phyloP scores from a whole-genome alignment of 2,329 filamentous ascomycete genomes.

The Achaetomium macrosporum region DNA sequence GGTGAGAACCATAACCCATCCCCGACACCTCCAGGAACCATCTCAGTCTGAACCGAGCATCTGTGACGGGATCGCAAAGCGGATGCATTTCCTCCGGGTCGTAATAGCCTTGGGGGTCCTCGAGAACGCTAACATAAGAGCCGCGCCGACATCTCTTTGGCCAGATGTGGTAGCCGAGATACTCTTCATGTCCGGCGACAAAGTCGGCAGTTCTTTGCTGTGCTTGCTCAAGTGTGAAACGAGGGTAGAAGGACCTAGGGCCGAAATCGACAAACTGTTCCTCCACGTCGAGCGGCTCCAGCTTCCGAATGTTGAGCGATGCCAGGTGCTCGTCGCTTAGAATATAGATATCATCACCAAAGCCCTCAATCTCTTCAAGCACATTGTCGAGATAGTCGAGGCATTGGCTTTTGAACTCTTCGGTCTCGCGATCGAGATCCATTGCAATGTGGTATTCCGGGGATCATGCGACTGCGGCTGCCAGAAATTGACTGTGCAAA shows the following conservation, averaged over 20 bases:
- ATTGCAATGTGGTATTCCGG: not conserved
- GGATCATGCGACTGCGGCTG: no score
- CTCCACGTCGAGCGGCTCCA: conserved; percentile 1
- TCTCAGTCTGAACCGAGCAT: not conserved
- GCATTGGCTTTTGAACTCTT: not conserved
- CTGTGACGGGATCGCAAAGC: not conserved
- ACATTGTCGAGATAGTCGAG: not conserved
- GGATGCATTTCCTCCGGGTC: conserved; percentile 5
- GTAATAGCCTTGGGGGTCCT: no score
- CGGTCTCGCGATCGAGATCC: not conserved
- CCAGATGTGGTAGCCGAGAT: not conserved
- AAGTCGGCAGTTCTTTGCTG: not conserved
- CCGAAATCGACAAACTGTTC: not conserved
- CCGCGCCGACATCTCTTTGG: conserved; percentile 3
- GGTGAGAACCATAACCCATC: not conserved
- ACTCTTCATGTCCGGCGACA: not conserved
- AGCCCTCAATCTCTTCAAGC: not conserved
- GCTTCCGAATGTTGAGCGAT: not conserved
- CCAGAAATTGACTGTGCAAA: no score
- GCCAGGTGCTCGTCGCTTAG: not conserved
- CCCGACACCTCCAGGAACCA: not conserved
- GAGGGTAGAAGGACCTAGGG: not conserved
- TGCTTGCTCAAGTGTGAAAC: not conserved
- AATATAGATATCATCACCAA: not conserved
- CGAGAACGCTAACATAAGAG: not conserved